Conservation (phyloP, 225 moss, liverwort and hornwort species). For the Bryoerythrophyllum caledonicum region DNA sequence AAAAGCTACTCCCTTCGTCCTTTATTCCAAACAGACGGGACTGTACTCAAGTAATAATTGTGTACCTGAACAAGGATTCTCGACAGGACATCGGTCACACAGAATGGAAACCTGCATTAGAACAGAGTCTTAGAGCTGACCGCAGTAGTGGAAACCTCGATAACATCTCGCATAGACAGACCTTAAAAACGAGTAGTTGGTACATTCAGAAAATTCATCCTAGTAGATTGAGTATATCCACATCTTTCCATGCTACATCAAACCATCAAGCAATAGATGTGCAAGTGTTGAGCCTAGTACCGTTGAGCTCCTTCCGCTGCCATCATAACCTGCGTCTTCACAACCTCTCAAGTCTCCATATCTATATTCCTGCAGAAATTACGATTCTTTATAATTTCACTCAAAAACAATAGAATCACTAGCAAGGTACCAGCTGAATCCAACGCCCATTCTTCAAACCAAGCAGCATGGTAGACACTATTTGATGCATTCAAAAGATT, state of each 20-base stretch:
- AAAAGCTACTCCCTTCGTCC: neutral
- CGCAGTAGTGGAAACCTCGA: neutral
- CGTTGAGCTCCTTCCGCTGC: slow-evolving; percentile 67
- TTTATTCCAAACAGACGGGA: slow-evolving; percentile 3
- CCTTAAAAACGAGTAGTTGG: neutral
- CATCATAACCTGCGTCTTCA: slow-evolving; percentile 58
- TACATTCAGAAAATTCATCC: slow-evolving; percentile 16
- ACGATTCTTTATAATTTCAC: slow-evolving; percentile 7
- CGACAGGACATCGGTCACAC: slow-evolving; percentile 45
- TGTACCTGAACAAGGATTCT: slow-evolving; percentile 55
- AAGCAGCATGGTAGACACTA: slow-evolving; percentile 2
- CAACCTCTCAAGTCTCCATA: slow-evolving; percentile 84
- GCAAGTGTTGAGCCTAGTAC: slow-evolving; percentile 35
- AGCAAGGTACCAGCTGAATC: neutral
- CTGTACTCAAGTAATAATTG: neutral
- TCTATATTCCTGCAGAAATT: slow-evolving; percentile 65
- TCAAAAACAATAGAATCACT: neutral
- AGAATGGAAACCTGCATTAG: slow-evolving; percentile 57
- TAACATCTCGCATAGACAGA: neutral
- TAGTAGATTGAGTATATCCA: neutral
- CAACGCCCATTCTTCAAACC: neutral
- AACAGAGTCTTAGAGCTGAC: slow-evolving; percentile 28
- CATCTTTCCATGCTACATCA: slow-evolving; percentile 13
- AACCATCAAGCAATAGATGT: slow-evolving; percentile 15
- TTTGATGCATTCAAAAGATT: neutral